Conservation (phyloP, 306 rosid genomes). For the Alnus glutinosa region DNA sequence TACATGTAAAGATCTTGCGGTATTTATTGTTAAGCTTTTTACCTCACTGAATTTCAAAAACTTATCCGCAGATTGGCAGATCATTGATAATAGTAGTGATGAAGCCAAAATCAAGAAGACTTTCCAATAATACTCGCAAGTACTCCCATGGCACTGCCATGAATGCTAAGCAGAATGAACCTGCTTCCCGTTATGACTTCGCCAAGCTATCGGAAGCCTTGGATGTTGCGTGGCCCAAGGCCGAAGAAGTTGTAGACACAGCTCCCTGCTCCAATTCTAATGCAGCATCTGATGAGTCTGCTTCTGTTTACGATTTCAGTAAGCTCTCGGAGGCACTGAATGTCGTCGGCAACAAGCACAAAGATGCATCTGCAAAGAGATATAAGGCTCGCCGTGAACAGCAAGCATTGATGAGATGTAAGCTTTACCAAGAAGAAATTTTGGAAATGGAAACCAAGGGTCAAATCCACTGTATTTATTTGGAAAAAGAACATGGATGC, state of each 20-base stretch:
- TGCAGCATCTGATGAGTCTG: not conserved
- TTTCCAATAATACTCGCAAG: not conserved
- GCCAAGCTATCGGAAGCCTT: not conserved
- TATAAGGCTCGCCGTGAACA: no score
- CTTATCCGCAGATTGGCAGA: no score
- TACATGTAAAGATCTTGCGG: no score
- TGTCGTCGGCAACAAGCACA: not conserved
- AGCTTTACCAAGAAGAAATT: not conserved
- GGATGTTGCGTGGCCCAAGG: not conserved
- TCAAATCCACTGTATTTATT: no score
- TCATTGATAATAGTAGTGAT: not conserved
- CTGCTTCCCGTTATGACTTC: no score
- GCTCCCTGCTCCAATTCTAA: not conserved
- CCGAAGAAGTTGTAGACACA: not conserved
- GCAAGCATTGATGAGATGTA: no score
- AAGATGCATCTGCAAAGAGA: no score
- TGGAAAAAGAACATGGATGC: no score
- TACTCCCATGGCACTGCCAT: not conserved
- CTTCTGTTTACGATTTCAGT: not conserved
- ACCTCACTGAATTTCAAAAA: no score
- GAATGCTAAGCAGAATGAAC: no score
- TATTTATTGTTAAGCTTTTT: no score
- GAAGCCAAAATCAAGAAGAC: not conserved
- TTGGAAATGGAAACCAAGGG: no score
- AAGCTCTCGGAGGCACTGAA: not conserved